These are phyloP conservation scores for Pyricularia sp. DNA, from an alignment of 2,329 filamentous ascomycete species.

Conservation along the genomic window DNA sequence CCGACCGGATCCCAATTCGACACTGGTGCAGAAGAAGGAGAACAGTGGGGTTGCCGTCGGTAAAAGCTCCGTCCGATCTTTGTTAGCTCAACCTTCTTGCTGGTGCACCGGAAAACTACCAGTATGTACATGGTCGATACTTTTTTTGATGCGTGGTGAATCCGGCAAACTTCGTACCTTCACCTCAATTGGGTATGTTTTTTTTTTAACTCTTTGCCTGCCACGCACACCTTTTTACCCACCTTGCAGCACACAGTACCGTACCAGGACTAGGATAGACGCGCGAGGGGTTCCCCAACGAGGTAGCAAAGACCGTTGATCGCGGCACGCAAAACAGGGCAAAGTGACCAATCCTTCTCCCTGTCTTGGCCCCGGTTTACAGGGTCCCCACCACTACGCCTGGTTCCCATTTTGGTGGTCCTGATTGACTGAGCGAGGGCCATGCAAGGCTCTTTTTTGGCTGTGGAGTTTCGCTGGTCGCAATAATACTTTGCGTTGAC, in stretches of 20 bases:
- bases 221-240: background rate
- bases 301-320: constrained; percentile 4
- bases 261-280: background rate
- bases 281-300: background rate
- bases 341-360: constrained; percentile 1
- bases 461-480: background rate
- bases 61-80: background rate
- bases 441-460: background rate
- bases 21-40: background rate
- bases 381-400: constrained; percentile 1
- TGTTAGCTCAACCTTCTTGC: background rate
- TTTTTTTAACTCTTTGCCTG: background rate
- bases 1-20: background rate
- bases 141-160: no score
- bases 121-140: background rate
- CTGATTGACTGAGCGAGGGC: background rate
- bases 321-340: constrained; percentile 6
- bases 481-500: background rate
- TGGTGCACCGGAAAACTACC: background rate
- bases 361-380: background rate
- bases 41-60: background rate
- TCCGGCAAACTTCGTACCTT: background rate
- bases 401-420: background rate
- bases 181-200: background rate
- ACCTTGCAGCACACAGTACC: background rate